These are phyloP conservation scores for Globisporangium nodosum DNA, from an alignment of 352 stramenopile species.

Conservation along the genomic window DNA sequence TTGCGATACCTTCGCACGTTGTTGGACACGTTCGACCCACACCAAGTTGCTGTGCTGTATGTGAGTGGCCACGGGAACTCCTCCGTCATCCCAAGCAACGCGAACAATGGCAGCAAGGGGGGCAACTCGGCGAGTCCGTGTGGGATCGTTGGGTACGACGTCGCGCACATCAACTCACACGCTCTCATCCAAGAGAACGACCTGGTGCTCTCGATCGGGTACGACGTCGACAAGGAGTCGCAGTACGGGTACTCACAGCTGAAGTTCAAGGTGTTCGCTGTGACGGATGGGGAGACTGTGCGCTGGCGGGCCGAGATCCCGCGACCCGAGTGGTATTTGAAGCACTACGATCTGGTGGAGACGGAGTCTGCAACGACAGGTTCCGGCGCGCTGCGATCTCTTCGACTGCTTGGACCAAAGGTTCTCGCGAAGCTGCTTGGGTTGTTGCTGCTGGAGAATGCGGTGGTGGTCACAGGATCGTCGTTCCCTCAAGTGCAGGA, in stretches of 20 bases:
- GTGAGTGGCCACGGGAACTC: conserved; percentile 21
- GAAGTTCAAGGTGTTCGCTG: conserved; percentile 62
- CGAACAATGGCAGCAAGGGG: neutral
- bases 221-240: conserved; percentile 19
- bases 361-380: conserved; percentile 31
- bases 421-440: conserved; percentile 66
- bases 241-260: conserved; percentile 21
- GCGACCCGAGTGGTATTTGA: conserved; percentile 68
- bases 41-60: conserved; percentile 76
- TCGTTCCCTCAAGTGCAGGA: conserved; percentile 77
- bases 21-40: conserved; percentile 70
- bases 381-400: conserved; percentile 39
- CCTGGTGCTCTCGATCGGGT: conserved; percentile 65
- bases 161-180: conserved; percentile 70
- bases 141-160: conserved; percentile 71
- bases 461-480: conserved; percentile 63
- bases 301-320: conserved; percentile 65
- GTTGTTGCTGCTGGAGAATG: conserved; percentile 64
- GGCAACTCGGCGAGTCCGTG: neutral
- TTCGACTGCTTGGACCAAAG: conserved; percentile 65
- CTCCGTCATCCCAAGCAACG: conserved; percentile 24
- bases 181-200: conserved; percentile 65
- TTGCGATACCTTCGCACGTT: conserved; percentile 62
- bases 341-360: conserved; percentile 51
- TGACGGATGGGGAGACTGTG: conserved; percentile 44